phyloP scores from a whole-genome alignment of 768 basidiomycete genomes.

The Strobilomyces dryophilus region DNA sequence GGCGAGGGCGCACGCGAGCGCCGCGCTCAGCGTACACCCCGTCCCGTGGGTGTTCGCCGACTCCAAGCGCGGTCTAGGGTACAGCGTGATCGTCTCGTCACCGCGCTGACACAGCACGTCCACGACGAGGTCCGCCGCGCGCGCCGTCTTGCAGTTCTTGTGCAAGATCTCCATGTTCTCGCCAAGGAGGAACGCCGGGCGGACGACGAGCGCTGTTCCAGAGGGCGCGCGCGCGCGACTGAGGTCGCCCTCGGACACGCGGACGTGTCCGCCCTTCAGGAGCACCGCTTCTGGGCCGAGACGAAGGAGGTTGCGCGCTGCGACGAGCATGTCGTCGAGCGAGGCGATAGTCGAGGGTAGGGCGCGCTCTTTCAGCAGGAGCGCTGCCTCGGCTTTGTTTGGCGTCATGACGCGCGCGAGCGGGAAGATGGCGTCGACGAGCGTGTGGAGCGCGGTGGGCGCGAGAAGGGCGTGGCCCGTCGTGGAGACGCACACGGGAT shows the following conservation, averaged over 20 bases:
- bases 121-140: constrained; percentile 44
- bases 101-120: constrained; percentile 52
- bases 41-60: constrained; percentile 85
- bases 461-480: too few relatives aligned
- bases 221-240: constrained; percentile 24
- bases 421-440: constrained; percentile 67
- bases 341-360: constrained; percentile 33
- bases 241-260: constrained; percentile 44
- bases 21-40: constrained; percentile 87
- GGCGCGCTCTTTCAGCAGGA: constrained; percentile 26
- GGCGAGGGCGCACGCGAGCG: constrained; percentile 66
- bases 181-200: constrained; percentile 42
- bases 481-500: too few relatives aligned
- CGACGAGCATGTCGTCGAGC: constrained; percentile 58
- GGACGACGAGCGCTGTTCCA: constrained; percentile 32
- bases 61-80: constrained; percentile 56
- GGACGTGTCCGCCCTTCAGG: constrained; percentile 83
- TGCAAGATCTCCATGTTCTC: constrained; percentile 66
- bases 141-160: constrained; percentile 1
- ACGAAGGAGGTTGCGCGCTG: constrained; percentile 44
- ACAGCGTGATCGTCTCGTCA: constrained; percentile 41
- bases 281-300: constrained; percentile 58
- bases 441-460: constrained; percentile 31
- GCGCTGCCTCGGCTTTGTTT: too few relatives aligned
- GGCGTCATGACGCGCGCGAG: constrained; percentile 37